Conservation (phyloP, 2,329 filamentous ascomycete species). For the Diplodia corticola region DNA sequence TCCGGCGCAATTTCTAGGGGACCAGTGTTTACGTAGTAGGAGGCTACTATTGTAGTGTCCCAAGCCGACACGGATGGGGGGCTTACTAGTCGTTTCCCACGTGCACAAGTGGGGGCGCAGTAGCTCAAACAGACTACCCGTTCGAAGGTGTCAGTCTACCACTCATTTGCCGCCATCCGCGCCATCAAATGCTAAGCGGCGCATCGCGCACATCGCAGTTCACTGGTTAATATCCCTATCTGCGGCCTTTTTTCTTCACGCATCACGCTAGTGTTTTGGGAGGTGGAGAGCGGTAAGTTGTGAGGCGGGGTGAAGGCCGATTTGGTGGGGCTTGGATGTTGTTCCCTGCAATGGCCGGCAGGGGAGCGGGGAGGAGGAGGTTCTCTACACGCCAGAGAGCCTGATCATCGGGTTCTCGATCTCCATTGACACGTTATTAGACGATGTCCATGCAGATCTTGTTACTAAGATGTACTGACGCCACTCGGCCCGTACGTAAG, state of each 20-base stretch:
- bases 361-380: background rate
- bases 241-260: constrained; percentile 5
- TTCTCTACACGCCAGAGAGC: background rate
- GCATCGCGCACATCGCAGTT: background rate
- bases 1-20: background rate
- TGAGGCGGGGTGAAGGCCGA: constrained; percentile 8
- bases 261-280: constrained; percentile 16
- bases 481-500: background rate
- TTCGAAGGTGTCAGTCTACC: background rate
- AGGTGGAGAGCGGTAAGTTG: background rate
- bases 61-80: background rate
- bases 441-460: background rate
- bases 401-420: constrained; percentile 11
- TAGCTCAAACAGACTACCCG: background rate
- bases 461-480: background rate
- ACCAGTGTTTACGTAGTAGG: too few species aligned
- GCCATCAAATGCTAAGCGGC: background rate
- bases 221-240: background rate
- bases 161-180: background rate
- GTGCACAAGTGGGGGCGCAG: background rate
- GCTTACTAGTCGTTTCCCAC: background rate
- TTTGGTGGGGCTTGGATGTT: background rate
- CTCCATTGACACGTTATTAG: background rate
- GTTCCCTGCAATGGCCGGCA: background rate
- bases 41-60: background rate